Evolutionary conservation across 768 basidiomycete species (phyloP).

Genomic region (Polyporus arcularius): DNA sequence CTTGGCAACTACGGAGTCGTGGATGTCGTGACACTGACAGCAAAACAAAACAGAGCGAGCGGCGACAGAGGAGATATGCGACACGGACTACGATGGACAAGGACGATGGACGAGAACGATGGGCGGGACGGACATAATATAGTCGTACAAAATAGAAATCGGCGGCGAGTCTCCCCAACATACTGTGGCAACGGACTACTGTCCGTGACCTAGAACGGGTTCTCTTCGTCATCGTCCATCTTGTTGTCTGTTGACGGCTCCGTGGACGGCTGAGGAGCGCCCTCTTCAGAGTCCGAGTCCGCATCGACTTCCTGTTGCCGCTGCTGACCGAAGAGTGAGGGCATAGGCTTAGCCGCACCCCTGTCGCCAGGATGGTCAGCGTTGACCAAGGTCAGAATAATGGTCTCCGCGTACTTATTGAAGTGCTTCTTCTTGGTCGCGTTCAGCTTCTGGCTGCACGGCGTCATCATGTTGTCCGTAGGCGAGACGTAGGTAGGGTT

Average conservation of each 20-base stretch:
- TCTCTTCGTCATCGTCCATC: conserved; percentile 54
- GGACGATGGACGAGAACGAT: not conserved
- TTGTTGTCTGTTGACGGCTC: conserved; percentile 32
- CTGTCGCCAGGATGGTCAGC: conserved; percentile 34
- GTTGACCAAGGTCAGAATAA: conserved; percentile 4
- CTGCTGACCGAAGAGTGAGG: conserved; percentile 56
- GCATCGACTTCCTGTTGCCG: conserved; percentile 24
- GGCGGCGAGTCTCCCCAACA: conserved; percentile 3
- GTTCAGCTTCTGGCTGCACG: conserved; percentile 87
- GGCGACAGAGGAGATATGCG: conserved; percentile 13
- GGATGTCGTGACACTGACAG: conserved; percentile 20
- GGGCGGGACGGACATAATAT: not conserved
- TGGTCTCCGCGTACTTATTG: conserved; percentile 59
- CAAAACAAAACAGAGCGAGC: conserved; percentile 22
- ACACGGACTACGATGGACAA: not conserved
- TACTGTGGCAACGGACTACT: not conserved
- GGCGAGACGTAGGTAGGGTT: conserved; percentile 91
- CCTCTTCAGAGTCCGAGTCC: conserved; percentile 31
- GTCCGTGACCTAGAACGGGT: conserved; percentile 55
- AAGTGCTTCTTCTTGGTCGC: conserved; percentile 95
- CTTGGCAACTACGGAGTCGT: conserved; percentile 18
- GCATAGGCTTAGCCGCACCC: conserved; percentile 54
- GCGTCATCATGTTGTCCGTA: conserved; percentile 94
- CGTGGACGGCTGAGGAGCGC: conserved; percentile 33
- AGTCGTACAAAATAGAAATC: conserved; percentile 16